Conservation (phyloP, 345 rosid genomes). For the thale cress (Arabidopsis thaliana) region DNA sequence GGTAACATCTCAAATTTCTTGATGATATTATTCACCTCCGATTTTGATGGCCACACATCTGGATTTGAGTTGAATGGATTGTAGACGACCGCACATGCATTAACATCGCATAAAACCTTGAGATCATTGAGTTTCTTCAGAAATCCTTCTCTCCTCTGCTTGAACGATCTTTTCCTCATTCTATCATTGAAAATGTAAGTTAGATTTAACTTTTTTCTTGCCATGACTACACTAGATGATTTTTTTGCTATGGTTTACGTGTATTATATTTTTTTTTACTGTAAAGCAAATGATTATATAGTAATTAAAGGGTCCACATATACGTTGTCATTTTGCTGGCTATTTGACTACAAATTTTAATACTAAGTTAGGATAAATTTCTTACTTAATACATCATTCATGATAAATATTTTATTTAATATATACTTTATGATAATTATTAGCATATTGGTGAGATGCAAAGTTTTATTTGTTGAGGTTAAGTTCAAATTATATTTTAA, state of each 20-base stretch:
- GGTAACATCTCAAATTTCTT: not conserved
- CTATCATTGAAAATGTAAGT: not conserved
- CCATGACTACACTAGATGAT: not conserved
- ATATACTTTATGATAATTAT: no score
- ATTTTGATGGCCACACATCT: not conserved
- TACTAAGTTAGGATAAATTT: no score
- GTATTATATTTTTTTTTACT: no score
- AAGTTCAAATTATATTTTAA: no score
- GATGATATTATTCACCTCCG: not conserved
- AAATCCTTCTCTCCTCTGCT: not conserved
- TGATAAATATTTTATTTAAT: no score
- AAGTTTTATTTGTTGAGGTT: no score
- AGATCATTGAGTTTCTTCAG: not conserved
- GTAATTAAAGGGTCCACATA: no score
- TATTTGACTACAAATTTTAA: no score
- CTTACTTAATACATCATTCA: no score
- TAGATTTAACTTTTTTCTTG: not conserved
- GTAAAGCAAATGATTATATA: no score
- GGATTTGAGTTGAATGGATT: not conserved
- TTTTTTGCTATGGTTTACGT: not conserved
- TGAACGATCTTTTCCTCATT: not conserved
- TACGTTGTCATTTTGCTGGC: no score
- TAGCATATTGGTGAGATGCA: no score
- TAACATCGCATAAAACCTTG: not conserved
- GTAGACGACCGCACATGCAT: constrained; percentile 14